Percentiles rank a stretch among this genome's conserved stretches.
Conservation (phyloP, 2,329 filamentous ascomycete genomes). For the Apiospora koreana region DNA sequence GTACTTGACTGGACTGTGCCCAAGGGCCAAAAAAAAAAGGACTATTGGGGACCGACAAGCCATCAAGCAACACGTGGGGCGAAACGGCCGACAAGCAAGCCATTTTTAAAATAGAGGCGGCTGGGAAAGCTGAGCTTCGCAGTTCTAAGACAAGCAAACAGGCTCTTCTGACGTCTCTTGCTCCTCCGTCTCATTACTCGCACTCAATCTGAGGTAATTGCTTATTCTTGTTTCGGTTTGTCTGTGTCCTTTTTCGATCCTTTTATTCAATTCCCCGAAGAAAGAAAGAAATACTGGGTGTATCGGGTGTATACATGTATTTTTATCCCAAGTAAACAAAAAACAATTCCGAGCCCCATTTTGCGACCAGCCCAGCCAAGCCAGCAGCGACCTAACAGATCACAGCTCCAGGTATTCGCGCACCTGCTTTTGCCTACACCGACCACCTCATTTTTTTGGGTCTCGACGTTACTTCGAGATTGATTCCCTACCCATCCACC, state of each 20-base stretch:
- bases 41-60: neutral
- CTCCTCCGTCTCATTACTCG: neutral
- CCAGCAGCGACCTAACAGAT: neutral
- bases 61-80: conserved; percentile 8
- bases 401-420: neutral
- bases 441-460: conserved; percentile 9
- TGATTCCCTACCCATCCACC: neutral
- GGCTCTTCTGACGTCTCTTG: neutral
- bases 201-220: neutral
- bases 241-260: neutral
- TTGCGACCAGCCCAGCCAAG: neutral
- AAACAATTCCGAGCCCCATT: neutral
- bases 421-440: neutral
- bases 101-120: conserved; percentile 9
- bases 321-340: conserved; percentile 4
- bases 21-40: neutral
- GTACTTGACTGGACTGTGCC: neutral
- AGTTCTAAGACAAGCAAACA: conserved; percentile 4
- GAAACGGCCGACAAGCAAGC: conserved; percentile 5
- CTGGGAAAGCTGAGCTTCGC: conserved; percentile 6
- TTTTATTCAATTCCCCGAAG: neutral
- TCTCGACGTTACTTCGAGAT: conserved; percentile 8
- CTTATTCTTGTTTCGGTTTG: neutral
- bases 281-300: neutral
- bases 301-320: neutral